phyloP scores from a whole-genome alignment of 192 early-diverging fungal genomes.

The Coemansia guatemalensis region DNA sequence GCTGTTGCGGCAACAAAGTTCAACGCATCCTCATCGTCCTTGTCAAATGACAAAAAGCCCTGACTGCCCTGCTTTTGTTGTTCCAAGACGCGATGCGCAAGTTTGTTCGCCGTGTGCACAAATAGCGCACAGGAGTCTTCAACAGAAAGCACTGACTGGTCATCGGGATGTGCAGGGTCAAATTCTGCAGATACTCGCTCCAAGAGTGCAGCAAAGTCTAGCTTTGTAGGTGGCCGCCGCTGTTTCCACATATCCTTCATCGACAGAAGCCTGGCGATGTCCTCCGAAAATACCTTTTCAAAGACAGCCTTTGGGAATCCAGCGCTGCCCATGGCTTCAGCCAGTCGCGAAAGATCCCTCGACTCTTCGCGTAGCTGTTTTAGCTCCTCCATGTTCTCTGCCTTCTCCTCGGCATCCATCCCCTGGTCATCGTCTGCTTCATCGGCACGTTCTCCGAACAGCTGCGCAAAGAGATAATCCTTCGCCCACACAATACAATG shows the following conservation, averaged over 20 bases:
- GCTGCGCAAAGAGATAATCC: constrained; percentile 84
- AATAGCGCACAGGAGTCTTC: constrained; percentile 73
- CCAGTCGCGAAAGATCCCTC: constrained; percentile 65
- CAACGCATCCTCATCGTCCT: constrained; percentile 90
- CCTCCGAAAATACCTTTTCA: constrained; percentile 77
- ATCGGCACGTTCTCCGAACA: constrained; percentile 64
- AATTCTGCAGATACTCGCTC: constrained; percentile 1
- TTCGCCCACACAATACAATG: constrained; percentile 99
- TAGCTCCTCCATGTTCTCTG: constrained; percentile 68
- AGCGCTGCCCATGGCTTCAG: constrained; percentile 57
- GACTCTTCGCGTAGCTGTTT: constrained; percentile 72
- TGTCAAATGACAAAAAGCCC: constrained; percentile 78
- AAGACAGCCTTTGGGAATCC: constrained; percentile 68
- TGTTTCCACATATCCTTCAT: constrained; percentile 92
- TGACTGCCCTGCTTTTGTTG: not conserved
- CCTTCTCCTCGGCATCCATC: constrained; percentile 54
- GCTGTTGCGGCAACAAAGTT: constrained; percentile 93
- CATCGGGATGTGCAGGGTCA: constrained; percentile 50
- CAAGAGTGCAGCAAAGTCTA: constrained; percentile 58
- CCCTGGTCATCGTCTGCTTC: constrained; percentile 42
- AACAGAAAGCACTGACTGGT: constrained; percentile 73
- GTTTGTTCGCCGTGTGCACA: constrained; percentile 47
- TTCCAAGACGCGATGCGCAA: constrained; percentile 16
- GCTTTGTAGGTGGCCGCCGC: constrained; percentile 66
- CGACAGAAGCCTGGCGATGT: constrained; percentile 73